Conservation (phyloP, 2,329 filamentous ascomycete species). For the Endoconidiophora polonica region DNA sequence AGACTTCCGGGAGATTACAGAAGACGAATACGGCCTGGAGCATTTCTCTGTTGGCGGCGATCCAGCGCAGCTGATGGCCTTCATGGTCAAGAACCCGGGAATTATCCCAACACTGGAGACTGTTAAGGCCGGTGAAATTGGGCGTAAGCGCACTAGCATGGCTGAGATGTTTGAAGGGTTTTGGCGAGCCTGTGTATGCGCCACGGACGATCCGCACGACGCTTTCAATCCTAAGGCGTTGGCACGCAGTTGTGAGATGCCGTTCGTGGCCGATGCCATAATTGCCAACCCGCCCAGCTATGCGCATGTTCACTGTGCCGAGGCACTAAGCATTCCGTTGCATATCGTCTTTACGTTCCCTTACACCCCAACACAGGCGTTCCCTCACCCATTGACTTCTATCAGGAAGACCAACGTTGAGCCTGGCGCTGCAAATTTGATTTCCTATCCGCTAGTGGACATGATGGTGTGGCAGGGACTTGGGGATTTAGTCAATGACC, state of each 20-base stretch:
- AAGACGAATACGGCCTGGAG: constrained; percentile 57
- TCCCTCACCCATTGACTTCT: constrained; percentile 62
- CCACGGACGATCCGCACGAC: constrained; percentile 52
- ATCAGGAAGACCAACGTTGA: constrained; percentile 59
- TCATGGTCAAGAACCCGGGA: constrained; percentile 75
- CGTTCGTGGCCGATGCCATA: constrained; percentile 61
- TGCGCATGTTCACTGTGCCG: constrained; percentile 63
- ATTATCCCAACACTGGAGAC: constrained; percentile 60
- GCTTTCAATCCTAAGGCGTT: constrained; percentile 46
- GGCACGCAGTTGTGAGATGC: constrained; percentile 25
- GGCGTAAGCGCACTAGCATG: constrained; percentile 50
- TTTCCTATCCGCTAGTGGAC: constrained; percentile 64
- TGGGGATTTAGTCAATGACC: constrained; percentile 61
- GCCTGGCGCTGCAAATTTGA: constrained; percentile 59
- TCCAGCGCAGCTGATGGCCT: constrained; percentile 67
- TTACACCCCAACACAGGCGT: constrained; percentile 57
- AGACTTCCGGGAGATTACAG: constrained; percentile 52
- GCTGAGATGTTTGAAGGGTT: constrained; percentile 71
- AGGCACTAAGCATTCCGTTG: constrained; percentile 58
- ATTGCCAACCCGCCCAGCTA: constrained; percentile 72
- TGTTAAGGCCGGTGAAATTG: constrained; percentile 57
- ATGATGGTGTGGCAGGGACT: constrained; percentile 86
- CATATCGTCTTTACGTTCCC: constrained; percentile 85
- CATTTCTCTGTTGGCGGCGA: constrained; percentile 71
- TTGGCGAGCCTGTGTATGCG: constrained; percentile 62